Conservation (phyloP, 202 grass and related monocot genomes). For the Panicum virgatum region DNA sequence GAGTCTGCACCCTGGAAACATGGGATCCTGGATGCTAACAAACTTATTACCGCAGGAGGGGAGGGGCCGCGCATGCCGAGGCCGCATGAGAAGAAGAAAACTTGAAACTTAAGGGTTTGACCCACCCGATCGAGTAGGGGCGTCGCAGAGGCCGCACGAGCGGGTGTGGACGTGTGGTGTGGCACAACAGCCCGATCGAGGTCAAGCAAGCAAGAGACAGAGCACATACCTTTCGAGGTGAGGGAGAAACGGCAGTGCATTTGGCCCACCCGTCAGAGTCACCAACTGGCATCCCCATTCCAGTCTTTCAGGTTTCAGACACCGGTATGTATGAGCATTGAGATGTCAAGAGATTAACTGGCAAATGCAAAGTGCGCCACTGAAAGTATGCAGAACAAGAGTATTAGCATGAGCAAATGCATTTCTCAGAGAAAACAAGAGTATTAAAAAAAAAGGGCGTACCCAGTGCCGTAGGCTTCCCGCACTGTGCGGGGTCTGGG, state of each 20-base stretch:
- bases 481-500: too few relatives aligned
- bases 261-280: background rate
- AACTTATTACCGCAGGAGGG: conserved; percentile 35
- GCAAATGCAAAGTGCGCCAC: background rate
- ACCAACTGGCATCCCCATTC: background rate
- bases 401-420: background rate
- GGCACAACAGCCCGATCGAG: conserved; percentile 14
- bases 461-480: too few relatives aligned
- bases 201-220: conserved; percentile 53
- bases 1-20: conserved; percentile 65
- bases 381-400: conserved; percentile 1
- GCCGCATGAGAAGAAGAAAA: conserved; percentile 44
- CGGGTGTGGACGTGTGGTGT: background rate
- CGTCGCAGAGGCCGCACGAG: conserved; percentile 46
- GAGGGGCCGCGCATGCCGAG: conserved; percentile 12
- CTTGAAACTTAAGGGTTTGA: conserved; percentile 67
- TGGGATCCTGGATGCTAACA: conserved; percentile 61
- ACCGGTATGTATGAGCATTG: background rate
- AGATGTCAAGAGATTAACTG: background rate
- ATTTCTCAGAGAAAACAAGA: too few relatives aligned
- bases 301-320: background rate
- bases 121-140: conserved; percentile 26
- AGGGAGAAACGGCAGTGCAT: background rate
- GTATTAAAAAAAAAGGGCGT: too few relatives aligned
- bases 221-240: background rate